Evolutionary conservation across 2,329 filamentous ascomycete genomes (phyloP).

Genomic region (Fusarium sp.): DNA sequence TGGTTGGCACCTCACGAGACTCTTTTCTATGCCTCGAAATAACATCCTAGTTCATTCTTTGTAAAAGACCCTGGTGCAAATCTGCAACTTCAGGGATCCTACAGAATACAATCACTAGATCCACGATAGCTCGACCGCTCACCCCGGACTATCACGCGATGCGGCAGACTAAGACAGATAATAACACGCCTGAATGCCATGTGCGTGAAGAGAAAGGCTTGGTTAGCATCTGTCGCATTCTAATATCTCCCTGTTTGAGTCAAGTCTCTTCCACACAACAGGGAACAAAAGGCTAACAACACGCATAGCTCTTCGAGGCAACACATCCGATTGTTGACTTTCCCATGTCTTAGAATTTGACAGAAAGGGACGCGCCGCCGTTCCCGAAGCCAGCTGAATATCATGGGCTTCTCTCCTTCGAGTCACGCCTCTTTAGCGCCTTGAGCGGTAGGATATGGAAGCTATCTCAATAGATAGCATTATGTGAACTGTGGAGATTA

Average conservation of each 20-base stretch:
- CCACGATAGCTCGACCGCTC: conserved; percentile 30
- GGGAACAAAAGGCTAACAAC: conserved; percentile 5
- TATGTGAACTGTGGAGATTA: conserved; percentile 17
- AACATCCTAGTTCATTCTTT: conserved; percentile 5
- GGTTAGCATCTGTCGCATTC: conserved; percentile 5
- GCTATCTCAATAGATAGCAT: not conserved
- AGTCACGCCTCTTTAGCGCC: conserved; percentile 6
- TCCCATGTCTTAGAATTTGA: conserved; percentile 24
- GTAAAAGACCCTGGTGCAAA: conserved; percentile 22
- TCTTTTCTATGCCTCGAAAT: conserved; percentile 1
- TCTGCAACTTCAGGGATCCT: conserved; percentile 33
- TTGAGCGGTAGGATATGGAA: conserved; percentile 2
- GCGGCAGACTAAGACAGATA: conserved; percentile 3
- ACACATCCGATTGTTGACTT: conserved; percentile 23
- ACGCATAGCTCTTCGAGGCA: conserved; percentile 5
- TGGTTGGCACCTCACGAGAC: conserved; percentile 7
- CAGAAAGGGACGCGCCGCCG: conserved; percentile 29
- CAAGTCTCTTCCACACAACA: not conserved
- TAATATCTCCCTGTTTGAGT: not conserved
- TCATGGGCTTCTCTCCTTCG: not conserved
- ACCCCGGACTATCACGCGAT: conserved; percentile 5
- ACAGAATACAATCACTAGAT: conserved; percentile 7
- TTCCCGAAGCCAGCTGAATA: conserved; percentile 33
- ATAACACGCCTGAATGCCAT: conserved; percentile 11
- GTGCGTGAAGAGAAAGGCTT: conserved; percentile 26